These are phyloP conservation scores for Poa annua DNA, from an alignment of 176 grass and related monocot species.

Conservation along the genomic window DNA sequence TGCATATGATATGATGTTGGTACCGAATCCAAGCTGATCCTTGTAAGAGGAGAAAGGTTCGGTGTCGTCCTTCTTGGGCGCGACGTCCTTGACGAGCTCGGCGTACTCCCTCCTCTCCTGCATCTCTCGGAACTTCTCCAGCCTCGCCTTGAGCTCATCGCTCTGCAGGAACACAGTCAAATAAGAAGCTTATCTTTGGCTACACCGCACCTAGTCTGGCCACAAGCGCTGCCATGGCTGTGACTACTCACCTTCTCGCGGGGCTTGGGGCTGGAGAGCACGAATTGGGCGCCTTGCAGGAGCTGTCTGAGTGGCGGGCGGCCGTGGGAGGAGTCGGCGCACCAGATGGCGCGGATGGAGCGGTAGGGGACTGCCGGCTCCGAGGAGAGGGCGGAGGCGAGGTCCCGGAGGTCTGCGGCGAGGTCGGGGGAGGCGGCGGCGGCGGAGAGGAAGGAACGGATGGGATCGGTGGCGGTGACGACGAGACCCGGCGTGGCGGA, in stretches of 20 bases:
- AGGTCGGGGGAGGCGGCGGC: conserved; percentile 35
- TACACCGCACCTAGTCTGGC: not conserved
- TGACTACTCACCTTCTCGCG: conserved; percentile 69
- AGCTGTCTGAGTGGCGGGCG: conserved; percentile 68
- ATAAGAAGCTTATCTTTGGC: conserved; percentile 1
- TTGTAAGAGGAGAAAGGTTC: conserved; percentile 97
- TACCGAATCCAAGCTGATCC: conserved; percentile 97
- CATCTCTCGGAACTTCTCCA: conserved; percentile 78
- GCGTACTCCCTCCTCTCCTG: conserved; percentile 80
- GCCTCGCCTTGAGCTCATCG: conserved; percentile 84
- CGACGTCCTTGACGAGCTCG: conserved; percentile 84
- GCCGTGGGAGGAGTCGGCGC: conserved; percentile 39
- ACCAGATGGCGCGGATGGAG: conserved; percentile 77
- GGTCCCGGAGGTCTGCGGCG: conserved; percentile 44
- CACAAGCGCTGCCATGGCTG: not conserved
- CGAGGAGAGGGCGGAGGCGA: conserved; percentile 50
- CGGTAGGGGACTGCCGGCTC: conserved; percentile 50
- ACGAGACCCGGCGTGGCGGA: conserved; percentile 50
- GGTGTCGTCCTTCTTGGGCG: conserved; percentile 49
- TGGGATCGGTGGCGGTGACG: conserved; percentile 55
- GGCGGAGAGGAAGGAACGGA: conserved; percentile 67
- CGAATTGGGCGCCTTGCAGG: conserved; percentile 56
- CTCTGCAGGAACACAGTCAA: conserved; percentile 49
- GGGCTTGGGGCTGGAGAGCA: conserved; percentile 71
- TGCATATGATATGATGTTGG: not conserved